phyloP scores from a whole-genome alignment of 2,329 filamentous ascomycete genomes.

The Arachnopeziza araneosa region DNA sequence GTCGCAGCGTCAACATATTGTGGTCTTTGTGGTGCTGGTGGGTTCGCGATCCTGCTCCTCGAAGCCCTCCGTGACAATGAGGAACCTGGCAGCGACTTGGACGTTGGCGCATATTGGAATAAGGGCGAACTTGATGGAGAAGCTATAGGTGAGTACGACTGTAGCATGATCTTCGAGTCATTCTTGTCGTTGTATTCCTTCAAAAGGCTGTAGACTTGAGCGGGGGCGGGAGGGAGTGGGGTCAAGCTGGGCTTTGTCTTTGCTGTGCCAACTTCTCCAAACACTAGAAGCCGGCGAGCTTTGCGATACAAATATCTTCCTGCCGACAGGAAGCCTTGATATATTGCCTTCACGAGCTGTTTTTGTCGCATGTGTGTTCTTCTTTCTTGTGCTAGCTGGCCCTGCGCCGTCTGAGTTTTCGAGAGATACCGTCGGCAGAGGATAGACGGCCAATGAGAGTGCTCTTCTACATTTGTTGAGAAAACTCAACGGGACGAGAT shows the following conservation, averaged over 20 bases:
- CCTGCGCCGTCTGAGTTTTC: neutral
- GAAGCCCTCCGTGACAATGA: conserved; percentile 23
- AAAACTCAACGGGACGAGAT: neutral
- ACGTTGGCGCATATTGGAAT: conserved; percentile 26
- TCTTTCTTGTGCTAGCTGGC: neutral
- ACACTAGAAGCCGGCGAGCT: neutral
- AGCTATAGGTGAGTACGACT: conserved; percentile 23
- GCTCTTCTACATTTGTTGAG: neutral
- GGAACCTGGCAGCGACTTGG: conserved; percentile 20
- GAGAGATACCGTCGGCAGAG: neutral
- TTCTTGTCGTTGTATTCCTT: conserved; percentile 5
- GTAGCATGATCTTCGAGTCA: conserved; percentile 26
- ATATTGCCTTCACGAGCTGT: neutral
- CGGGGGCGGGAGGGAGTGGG: neutral
- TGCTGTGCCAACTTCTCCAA: neutral
- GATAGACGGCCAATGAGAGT: neutral
- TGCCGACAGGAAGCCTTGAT: neutral
- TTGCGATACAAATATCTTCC: neutral
- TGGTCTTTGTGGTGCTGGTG: conserved; percentile 1
- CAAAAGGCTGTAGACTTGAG: neutral
- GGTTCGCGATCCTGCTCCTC: conserved; percentile 14
- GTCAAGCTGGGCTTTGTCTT: neutral
- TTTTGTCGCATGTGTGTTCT: neutral
- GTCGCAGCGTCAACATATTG: conserved; percentile 28
- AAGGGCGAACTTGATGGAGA: conserved; percentile 25